These are phyloP conservation scores for Globisporangium alternatum DNA, from an alignment of 352 stramenopile genomes.

Conservation along the genomic window DNA sequence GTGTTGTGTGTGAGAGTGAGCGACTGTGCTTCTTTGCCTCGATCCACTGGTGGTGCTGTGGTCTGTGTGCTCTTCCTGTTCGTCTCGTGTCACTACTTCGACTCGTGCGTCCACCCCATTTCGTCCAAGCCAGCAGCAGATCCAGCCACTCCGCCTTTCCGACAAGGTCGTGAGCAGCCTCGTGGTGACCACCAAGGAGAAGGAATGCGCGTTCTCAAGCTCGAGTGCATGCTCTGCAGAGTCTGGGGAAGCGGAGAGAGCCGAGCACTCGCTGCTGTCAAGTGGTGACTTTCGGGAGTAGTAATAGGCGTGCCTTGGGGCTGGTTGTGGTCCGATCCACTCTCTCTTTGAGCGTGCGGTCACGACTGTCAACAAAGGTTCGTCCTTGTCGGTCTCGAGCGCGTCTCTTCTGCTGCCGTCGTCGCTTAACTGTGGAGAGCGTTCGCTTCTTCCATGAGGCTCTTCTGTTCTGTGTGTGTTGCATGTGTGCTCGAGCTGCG, in stretches of 20 bases:
- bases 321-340: conserved; percentile 8
- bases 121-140: not conserved
- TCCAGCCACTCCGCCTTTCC: not conserved
- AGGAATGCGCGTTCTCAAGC: not conserved
- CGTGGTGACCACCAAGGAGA: not conserved
- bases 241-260: not conserved
- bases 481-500: not conserved
- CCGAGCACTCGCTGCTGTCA: not conserved
- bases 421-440: not conserved
- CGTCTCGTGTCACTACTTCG: not conserved
- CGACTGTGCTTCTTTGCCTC: not conserved
- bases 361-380: conserved; percentile 71
- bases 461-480: not conserved
- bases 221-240: not conserved
- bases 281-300: not conserved
- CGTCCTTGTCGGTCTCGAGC: conserved; percentile 40
- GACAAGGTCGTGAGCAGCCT: not conserved
- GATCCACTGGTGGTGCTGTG: not conserved
- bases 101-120: not conserved
- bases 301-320: not conserved
- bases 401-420: not conserved
- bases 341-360: conserved; percentile 16
- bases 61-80: not conserved
- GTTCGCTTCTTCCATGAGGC: not conserved
- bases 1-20: not conserved